Base-by-base conservation (phyloP, 352 stramenopile species). In the Aphanomyces astaci region DNA sequence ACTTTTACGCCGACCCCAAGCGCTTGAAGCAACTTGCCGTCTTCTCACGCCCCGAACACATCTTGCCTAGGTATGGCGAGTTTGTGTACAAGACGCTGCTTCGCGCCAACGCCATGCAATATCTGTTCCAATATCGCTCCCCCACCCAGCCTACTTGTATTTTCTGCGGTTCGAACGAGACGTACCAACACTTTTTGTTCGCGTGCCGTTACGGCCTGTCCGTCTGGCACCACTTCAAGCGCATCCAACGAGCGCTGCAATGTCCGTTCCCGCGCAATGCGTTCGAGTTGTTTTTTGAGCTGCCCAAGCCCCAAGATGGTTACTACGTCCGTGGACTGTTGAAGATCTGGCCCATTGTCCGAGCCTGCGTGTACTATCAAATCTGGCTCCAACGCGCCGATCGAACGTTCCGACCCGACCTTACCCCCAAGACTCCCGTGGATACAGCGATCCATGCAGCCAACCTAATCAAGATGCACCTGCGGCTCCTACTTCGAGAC, bases 331-430 rank as follows among this genome's bases (percentile, higher is more conserved):
- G 53, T 22, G 53, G 53, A 9, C 43, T 28, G 4, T 22, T 62
- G 15, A 52, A 43, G 17, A 62, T 62, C 43, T 62, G 53, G 53
- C 53, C 22, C 17, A 62, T 62, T 43, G 13, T 62, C 19, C 53
- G 33, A 24, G 53, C 53, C 9, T 62, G 53, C 33, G 53, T 62
- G 7, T 43, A 43, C 33, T 43, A 62, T 22, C 9, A 43, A 4
- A 45, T 62, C 43, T 62, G 53, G 53, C 53, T 62, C 9, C 33
- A 62, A 22, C 53, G 53, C 43, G 22, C 9, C 33, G 53, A 62
- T 45, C 53, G 53, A 10, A 62, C 53, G 53, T 62, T 62, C 17
- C 53, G 15, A 22, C 15, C 24, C 33, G 33, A 62, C 33, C 33
- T 62, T 4, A 9, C 53, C 9, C 5, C 7, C 30, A 62, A 62